Base-by-base conservation (phyloP, 805 yeast genomes). In the Clavispora phyllophila region DNA sequence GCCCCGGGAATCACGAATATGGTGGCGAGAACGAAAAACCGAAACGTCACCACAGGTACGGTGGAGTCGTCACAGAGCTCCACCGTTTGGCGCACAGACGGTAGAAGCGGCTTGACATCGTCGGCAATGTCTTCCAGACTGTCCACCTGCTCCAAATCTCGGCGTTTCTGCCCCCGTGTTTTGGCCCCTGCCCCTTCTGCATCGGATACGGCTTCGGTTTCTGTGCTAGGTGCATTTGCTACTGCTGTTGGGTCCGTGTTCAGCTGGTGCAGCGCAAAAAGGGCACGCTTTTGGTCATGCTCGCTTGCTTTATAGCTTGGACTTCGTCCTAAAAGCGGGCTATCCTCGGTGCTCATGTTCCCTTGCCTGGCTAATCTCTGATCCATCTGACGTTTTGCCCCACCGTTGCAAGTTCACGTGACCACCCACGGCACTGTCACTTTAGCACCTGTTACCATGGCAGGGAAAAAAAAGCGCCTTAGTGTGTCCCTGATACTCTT, bases 1-100 rank as follows among this genome's bases (percentile, higher is more conserved):
- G 74, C 74, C 4, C 73, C 74, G 5, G 74, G 74, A 5, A 63
- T 48, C 19, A 69, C 60, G 40, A 69, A 65, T 0, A 68, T 24
- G 5, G 61, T 51, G 5, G 71, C 51, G 8, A 69, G 55, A 2
- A 68, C 15, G 27, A 69, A 50, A 46, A 59, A 63, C 1, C 74
- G 51, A 45, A 68, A 65, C 0, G 74, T 69, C 5, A 64, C 42
- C 2, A 65, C 67, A 0, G 70, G 73, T n/a, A 62, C 51, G 3
- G 49, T 51, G 5, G 71, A 68, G 47, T 69, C 72, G 40, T 69
- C 74, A n/a, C 55, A 53, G 24, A 69, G 49, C 0, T 70, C 65
- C 3, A 67, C 73, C 3, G 62, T 55, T 36, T 68, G 72, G 24
- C 63, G 42, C 3, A 69, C 64, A 0, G 59, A 58, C 37, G 33